Conservation (phyloP, 176 grass and related monocot genomes). For the Avena atlantica region DNA sequence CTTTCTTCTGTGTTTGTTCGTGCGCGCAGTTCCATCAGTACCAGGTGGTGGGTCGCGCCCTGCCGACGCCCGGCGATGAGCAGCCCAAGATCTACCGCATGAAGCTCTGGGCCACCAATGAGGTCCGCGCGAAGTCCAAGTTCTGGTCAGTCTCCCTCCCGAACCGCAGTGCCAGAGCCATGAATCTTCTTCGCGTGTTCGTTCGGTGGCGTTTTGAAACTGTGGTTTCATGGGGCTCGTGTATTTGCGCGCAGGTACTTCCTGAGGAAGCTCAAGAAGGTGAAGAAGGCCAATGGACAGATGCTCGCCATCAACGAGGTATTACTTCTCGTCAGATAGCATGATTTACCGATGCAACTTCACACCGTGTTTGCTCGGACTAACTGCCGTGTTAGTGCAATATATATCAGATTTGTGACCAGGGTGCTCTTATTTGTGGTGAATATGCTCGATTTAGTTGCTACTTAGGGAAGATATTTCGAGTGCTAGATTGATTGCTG, state of each 20-base stretch:
- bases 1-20: neutral
- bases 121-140: conserved; percentile 93
- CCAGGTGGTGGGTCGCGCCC: conserved; percentile 95
- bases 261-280: conserved; percentile 94
- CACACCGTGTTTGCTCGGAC: too few species aligned
- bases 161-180: neutral
- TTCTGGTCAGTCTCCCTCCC: conserved; percentile 68
- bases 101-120: conserved; percentile 98
- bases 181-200: neutral
- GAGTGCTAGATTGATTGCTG: too few species aligned
- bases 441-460: neutral
- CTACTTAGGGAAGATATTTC: neutral
- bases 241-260: conserved; percentile 69
- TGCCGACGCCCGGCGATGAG: conserved; percentile 79
- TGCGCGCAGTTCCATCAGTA: conserved; percentile 90
- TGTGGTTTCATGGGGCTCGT: neutral
- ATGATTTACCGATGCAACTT: neutral
- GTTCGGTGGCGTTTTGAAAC: neutral
- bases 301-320: conserved; percentile 93
- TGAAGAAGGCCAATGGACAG: conserved; percentile 96
- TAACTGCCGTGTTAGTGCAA: fast-evolving
- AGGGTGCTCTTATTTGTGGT: neutral
- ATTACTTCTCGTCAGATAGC: neutral
- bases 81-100: conserved; percentile 96
- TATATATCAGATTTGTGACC: neutral